Conservation (phyloP, 768 basidiomycete genomes). For the Suillus plorans region DNA sequence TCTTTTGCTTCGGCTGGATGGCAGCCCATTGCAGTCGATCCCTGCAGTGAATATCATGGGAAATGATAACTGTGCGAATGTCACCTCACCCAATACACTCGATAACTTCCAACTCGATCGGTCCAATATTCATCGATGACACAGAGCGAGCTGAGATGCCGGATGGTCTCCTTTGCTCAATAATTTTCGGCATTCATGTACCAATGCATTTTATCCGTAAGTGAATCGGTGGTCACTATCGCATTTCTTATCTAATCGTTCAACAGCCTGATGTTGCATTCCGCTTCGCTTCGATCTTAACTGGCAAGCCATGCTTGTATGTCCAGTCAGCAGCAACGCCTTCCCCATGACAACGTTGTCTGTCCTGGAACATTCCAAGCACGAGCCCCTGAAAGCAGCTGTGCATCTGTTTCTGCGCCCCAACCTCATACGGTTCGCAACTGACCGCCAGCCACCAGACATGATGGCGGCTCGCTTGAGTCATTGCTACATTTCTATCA, state of each 20-base stretch:
- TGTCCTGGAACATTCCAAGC: conserved; percentile 33
- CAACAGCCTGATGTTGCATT: conserved; percentile 42
- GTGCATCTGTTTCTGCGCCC: conserved; percentile 26
- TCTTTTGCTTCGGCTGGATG: no score
- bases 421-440: conserved; percentile 16
- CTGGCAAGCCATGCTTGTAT: conserved; percentile 15
- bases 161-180: no score
- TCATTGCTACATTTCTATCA: conserved; percentile 59
- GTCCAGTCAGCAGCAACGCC: conserved; percentile 7
- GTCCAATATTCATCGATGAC: conserved; percentile 40
- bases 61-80: no score
- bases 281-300: conserved; percentile 38
- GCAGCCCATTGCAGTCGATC: no score
- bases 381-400: conserved; percentile 36
- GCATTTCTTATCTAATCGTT: conserved; percentile 8
- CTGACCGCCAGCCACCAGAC: conserved; percentile 13
- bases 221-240: conserved; percentile 11
- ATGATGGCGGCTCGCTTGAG: conserved; percentile 38
- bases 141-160: conserved; percentile 22
- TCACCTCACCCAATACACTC: conserved; percentile 30
- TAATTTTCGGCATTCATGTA: conserved; percentile 43
- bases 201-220: conserved; percentile 43
- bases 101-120: conserved; percentile 39
- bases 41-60: no score
- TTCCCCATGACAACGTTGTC: conserved; percentile 27